These are phyloP conservation scores for Prunus mira DNA, from an alignment of 306 rosid species.

Conservation along the genomic window DNA sequence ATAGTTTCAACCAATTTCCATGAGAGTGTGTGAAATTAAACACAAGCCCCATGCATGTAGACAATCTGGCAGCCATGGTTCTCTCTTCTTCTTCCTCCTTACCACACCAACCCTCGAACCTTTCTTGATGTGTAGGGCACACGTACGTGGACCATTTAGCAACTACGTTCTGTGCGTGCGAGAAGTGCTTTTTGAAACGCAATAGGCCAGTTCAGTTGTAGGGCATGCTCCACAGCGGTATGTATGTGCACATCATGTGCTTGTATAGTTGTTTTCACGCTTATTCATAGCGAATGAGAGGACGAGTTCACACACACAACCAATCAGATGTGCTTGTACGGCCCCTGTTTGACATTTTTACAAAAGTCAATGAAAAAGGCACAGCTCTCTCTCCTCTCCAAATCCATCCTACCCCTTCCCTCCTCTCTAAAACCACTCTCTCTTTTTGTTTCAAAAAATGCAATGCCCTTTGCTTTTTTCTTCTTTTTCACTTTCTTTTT, in stretches of 20 bases:
- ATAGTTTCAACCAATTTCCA: background rate
- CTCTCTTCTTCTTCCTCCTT: background rate
- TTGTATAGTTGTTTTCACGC: background rate
- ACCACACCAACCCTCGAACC: conserved; percentile 3
- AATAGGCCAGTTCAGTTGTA: background rate
- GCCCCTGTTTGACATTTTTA: conserved; percentile 34
- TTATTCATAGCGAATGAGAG: background rate
- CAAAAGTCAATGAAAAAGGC: conserved; percentile 42
- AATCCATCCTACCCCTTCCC: conserved; percentile 19
- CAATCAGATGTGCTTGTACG: conserved; percentile 10
- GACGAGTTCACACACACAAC: background rate
- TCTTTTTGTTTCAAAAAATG: too few relatives aligned
- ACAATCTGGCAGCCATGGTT: background rate
- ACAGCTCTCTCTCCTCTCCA: background rate
- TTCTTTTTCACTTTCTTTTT: background rate
- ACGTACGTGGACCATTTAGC: too few relatives aligned
- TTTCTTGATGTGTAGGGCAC: too few relatives aligned
- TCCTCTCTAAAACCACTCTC: background rate
- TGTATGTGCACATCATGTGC: background rate
- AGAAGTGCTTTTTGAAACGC: too few relatives aligned
- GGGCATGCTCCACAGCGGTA: conserved; percentile 2
- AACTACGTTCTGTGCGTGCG: too few relatives aligned
- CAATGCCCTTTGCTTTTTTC: background rate
- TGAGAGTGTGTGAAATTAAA: background rate
- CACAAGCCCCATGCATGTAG: background rate